phyloP scores from a whole-genome alignment of 495 filamentous ascomycete genomes.

The Penicillium malachiteum region DNA sequence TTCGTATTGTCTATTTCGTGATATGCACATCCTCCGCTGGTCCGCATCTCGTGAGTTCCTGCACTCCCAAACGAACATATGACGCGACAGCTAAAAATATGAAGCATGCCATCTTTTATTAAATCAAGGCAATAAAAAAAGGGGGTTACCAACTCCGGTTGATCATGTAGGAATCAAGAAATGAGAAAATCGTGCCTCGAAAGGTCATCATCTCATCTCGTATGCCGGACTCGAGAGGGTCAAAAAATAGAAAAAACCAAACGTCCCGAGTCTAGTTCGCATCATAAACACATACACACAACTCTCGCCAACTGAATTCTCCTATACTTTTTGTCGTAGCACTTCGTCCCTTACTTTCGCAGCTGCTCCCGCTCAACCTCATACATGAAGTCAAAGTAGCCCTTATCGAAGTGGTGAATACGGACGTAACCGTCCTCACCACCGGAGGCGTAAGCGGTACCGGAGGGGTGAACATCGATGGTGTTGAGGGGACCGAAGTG shows the following conservation, averaged over 20 bases:
- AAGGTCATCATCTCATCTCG: constrained; percentile 36
- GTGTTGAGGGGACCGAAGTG: constrained; percentile 95
- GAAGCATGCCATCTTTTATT: constrained; percentile 42
- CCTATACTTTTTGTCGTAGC: constrained; percentile 11
- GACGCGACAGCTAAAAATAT: constrained; percentile 19
- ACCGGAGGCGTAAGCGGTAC: constrained; percentile 87
- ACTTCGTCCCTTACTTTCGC: constrained; percentile 34
- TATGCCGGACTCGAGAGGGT: constrained; percentile 28
- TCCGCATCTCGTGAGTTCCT: neutral
- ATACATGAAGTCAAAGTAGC: constrained; percentile 97
- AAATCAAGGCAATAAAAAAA: constrained; percentile 38
- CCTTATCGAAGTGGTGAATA: constrained; percentile 97
- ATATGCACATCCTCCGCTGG: constrained; percentile 22
- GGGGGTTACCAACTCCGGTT: constrained; percentile 48
- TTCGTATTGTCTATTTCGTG: constrained; percentile 32
- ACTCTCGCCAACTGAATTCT: constrained; percentile 28
- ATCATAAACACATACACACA: constrained; percentile 47
- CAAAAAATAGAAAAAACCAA: constrained; percentile 6
- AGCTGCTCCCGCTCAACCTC: constrained; percentile 83
- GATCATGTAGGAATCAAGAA: constrained; percentile 45
- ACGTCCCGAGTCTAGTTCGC: constrained; percentile 31
- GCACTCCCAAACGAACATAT: constrained; percentile 12
- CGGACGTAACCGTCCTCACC: constrained; percentile 99
- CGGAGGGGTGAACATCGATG: constrained; percentile 84
- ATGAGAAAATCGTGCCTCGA: constrained; percentile 41